Conservation (phyloP, 176 grass and related monocot genomes). For the Juncus effusus region DNA sequence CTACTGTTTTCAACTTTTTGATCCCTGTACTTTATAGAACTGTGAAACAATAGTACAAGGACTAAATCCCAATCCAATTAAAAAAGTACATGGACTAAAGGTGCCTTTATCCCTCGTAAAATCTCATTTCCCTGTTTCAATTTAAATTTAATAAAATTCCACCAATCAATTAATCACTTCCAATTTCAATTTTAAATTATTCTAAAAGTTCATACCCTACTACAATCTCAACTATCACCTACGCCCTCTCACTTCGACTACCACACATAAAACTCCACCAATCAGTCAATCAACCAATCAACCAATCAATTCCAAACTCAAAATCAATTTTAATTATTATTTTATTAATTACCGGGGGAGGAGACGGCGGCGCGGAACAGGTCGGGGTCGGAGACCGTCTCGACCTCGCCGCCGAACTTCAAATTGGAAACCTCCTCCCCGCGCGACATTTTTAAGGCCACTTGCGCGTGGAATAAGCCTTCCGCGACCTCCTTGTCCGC, state of each 20-base stretch:
- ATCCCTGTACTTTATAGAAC: too few relatives aligned
- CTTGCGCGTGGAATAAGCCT: conserved; percentile 70
- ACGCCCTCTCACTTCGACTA: background rate
- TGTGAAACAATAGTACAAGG: too few relatives aligned
- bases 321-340: too few relatives aligned
- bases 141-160: too few relatives aligned
- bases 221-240: background rate
- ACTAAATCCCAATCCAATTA: too few relatives aligned
- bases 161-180: too few relatives aligned
- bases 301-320: background rate
- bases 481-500: conserved; percentile 65
- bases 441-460: conserved; percentile 64
- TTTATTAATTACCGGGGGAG: conserved; percentile 52
- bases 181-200: too few relatives aligned
- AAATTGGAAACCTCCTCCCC: conserved; percentile 91
- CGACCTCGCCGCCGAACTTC: conserved; percentile 89
- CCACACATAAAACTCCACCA: background rate
- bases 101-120: too few relatives aligned
- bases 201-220: too few relatives aligned
- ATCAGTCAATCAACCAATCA: background rate
- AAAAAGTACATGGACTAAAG: too few relatives aligned
- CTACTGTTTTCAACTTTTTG: too few relatives aligned
- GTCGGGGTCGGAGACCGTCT: conserved; percentile 50
- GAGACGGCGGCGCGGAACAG: conserved; percentile 62
- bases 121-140: too few relatives aligned